Conservation (phyloP, 441 rosid genomes). For the Populus hybrid region DNA sequence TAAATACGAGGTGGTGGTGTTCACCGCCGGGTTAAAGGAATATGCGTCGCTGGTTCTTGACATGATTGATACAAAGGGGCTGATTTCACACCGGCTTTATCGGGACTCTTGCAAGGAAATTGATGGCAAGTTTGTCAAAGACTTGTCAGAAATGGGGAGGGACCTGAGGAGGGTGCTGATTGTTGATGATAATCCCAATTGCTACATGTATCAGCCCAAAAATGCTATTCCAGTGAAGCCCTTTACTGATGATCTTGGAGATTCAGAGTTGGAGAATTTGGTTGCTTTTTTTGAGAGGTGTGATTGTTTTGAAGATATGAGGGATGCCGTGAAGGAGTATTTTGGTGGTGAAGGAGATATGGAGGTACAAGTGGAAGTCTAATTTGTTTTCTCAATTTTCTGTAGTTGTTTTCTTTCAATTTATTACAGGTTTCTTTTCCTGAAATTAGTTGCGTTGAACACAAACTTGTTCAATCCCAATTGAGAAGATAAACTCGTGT, state of each 20-base stretch:
- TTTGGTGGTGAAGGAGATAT: slow-evolving; percentile 1
- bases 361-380: background rate
- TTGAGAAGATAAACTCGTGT: background rate
- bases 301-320: slow-evolving; percentile 57
- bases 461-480: slow-evolving; percentile 15
- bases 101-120: slow-evolving; percentile 60
- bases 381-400: background rate
- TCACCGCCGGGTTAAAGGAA: slow-evolving; percentile 76
- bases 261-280: slow-evolving; percentile 53
- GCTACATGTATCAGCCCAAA: slow-evolving; percentile 67
- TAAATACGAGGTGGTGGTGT: slow-evolving; percentile 70
- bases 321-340: slow-evolving; percentile 61
- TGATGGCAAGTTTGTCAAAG: slow-evolving; percentile 67
- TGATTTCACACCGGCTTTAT: slow-evolving; percentile 56
- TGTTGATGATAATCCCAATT: slow-evolving; percentile 68
- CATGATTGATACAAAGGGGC: slow-evolving; percentile 40
- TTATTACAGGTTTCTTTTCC: background rate
- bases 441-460: slow-evolving; percentile 23
- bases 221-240: slow-evolving; percentile 72
- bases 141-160: slow-evolving; percentile 58
- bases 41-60: slow-evolving; percentile 78
- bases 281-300: slow-evolving; percentile 49
- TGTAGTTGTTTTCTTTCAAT: background rate
- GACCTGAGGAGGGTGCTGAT: slow-evolving; percentile 56
- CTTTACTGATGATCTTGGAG: slow-evolving; percentile 50